Evolutionary conservation across 768 basidiomycete genomes (phyloP).

Genomic region (Lactarius hengduanensis): DNA sequence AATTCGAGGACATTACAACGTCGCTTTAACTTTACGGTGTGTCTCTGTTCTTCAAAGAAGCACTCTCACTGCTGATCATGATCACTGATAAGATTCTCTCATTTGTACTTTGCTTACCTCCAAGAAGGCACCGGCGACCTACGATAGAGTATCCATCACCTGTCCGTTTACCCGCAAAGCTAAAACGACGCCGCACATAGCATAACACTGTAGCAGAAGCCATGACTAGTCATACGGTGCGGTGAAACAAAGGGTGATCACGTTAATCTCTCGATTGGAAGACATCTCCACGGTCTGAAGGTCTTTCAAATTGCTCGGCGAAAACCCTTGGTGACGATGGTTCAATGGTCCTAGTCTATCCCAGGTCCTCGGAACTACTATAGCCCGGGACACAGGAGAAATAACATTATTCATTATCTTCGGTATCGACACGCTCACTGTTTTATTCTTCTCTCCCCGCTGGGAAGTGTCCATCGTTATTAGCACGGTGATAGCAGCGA

Average conservation of each 20-base stretch:
- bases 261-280: not conserved
- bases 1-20: not conserved
- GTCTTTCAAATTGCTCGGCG: not conserved
- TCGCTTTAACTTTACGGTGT: not conserved
- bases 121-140: not conserved
- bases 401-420: not conserved
- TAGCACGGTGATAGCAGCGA: not conserved
- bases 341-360: not conserved
- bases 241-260: not conserved
- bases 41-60: not conserved
- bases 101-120: not conserved
- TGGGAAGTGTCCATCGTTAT: not conserved
- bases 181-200: not conserved
- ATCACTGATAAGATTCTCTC: not conserved
- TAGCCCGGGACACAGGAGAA: not conserved
- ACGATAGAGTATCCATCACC: not conserved
- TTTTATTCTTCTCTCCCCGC: not conserved
- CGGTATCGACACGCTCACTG: not conserved
- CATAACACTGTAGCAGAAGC: not conserved
- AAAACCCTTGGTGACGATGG: not conserved
- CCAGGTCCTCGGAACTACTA: not conserved
- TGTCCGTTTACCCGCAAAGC: not conserved
- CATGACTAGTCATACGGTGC: not conserved
- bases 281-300: not conserved
- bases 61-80: not conserved